Conservation (phyloP, 495 filamentous ascomycete genomes). For the Aspergillus nidulans region DNA sequence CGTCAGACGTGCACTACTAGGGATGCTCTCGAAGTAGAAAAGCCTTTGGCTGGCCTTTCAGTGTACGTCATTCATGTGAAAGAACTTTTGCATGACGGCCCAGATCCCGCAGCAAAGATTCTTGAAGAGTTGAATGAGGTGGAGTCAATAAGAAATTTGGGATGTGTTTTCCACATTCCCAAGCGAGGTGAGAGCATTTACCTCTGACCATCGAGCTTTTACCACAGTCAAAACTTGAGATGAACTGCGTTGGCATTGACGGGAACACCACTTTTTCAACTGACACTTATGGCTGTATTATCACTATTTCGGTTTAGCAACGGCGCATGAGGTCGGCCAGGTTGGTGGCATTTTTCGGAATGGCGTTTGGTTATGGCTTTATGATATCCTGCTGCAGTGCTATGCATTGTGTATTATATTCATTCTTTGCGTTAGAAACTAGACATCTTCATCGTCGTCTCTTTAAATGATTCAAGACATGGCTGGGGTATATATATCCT, state of each 20-base stretch:
- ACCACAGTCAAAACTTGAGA: background rate
- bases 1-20: constrained; percentile 7
- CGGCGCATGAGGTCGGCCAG: background rate
- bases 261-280: background rate
- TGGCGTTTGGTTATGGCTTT: background rate
- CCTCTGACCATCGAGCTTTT: constrained; percentile 23
- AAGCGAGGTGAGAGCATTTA: constrained; percentile 47
- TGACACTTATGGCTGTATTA: constrained; percentile 12
- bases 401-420: background rate
- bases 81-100: constrained; percentile 64
- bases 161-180: constrained; percentile 74
- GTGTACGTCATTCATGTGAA: constrained; percentile 85
- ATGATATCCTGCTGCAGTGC: background rate
- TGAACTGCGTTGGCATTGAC: background rate
- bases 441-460: background rate
- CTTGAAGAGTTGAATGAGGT: constrained; percentile 59
- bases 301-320: background rate
- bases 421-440: background rate
- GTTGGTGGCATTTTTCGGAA: background rate
- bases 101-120: constrained; percentile 58
- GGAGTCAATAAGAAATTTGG: constrained; percentile 58
- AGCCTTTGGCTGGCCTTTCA: constrained; percentile 49
- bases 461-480: background rate
- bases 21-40: background rate
- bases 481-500: background rate